phyloP scores from a whole-genome alignment of 192 early-diverging fungal species.

The Pecoramyces ruminantium region DNA sequence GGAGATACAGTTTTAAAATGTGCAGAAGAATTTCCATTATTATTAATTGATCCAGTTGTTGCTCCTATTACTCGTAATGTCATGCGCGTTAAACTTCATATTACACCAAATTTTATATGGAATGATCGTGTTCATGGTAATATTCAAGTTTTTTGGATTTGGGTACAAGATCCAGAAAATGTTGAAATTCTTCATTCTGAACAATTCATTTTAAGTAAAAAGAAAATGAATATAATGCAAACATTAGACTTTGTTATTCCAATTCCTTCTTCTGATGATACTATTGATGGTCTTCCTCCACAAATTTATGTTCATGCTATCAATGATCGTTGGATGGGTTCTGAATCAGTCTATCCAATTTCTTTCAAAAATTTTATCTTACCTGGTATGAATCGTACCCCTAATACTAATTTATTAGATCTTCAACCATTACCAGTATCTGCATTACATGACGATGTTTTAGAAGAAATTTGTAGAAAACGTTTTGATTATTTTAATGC shows the following conservation, averaged over 20 bases:
- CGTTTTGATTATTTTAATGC: conserved; percentile 96
- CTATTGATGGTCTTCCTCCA: conserved; percentile 62
- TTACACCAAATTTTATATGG: conserved; percentile 83
- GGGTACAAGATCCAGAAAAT: conserved; percentile 82
- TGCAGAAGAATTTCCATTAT: conserved; percentile 68
- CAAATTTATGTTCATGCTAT: conserved; percentile 86
- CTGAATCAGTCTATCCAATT: conserved; percentile 67
- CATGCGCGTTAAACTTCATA: conserved; percentile 59
- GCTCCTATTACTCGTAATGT: conserved; percentile 90
- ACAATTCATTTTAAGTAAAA: conserved; percentile 62
- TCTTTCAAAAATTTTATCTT: conserved; percentile 86
- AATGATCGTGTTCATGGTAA: conserved; percentile 81
- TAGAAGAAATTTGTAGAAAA: conserved; percentile 70
- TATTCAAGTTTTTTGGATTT: conserved; percentile 88
- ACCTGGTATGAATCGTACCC: conserved; percentile 58
- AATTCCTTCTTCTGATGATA: conserved; percentile 31
- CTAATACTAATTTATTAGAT: conserved; percentile 81
- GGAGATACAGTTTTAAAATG: conserved; percentile 53
- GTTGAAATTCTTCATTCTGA: conserved; percentile 85
- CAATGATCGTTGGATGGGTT: conserved; percentile 89
- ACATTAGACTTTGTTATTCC: conserved; percentile 77
- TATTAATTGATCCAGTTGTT: conserved; percentile 62
- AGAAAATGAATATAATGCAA: conserved; percentile 32
- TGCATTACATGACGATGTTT: conserved; percentile 57
- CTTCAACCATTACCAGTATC: conserved; percentile 79